phyloP scores from a whole-genome alignment of 1,284 basidiomycete species.

The Ceratobasidium sp. region DNA sequence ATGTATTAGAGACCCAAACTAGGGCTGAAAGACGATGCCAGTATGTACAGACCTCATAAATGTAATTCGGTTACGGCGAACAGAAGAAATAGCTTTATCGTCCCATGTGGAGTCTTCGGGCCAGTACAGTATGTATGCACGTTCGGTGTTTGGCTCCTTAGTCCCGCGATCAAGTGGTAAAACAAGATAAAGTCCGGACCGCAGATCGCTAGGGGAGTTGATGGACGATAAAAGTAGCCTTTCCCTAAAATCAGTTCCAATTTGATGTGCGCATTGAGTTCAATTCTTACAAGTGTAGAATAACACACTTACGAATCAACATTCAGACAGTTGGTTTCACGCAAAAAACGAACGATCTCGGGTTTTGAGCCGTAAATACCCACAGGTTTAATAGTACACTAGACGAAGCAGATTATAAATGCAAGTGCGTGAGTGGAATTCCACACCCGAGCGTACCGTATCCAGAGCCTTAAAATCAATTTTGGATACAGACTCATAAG shows the following conservation, averaged over 20 bases:
- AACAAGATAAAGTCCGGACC: not conserved
- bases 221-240: not conserved
- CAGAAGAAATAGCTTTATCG: constrained; percentile 55
- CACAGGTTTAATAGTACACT: constrained; percentile 15
- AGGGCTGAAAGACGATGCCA: not conserved
- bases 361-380: constrained; percentile 50
- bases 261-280: constrained; percentile 44
- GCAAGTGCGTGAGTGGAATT: not conserved
- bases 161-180: not conserved
- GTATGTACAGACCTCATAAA: constrained; percentile 60
- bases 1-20: not conserved
- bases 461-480: constrained; percentile 24
- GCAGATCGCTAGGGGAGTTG: not conserved
- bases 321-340: not conserved
- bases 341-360: constrained; percentile 60
- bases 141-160: not conserved
- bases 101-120: constrained; percentile 66
- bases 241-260: constrained; percentile 53
- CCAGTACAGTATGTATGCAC: constrained; percentile 62
- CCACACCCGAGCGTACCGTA: constrained; percentile 20
- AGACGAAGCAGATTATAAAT: not conserved
- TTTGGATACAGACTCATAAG: constrained; percentile 42
- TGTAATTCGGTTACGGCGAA: constrained; percentile 60
- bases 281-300: no score
- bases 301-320: constrained; percentile 51